Evolutionary conservation across 306 rosid species (phyloP).

Genomic region (Sphenostylis stenocarpa): DNA sequence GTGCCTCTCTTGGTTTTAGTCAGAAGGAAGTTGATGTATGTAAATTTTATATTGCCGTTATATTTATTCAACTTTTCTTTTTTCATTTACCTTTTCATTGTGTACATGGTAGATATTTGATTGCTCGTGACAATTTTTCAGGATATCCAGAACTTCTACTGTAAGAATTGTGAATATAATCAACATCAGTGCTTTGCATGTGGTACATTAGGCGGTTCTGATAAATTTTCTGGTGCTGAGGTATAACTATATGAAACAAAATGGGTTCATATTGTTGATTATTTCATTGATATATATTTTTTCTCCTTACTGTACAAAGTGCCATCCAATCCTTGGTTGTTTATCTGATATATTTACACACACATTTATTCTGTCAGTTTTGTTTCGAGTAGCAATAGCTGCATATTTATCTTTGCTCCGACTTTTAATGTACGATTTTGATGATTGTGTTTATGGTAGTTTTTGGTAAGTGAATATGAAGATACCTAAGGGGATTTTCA

Average conservation of each 20-base stretch:
- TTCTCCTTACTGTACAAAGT: background rate
- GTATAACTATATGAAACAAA: slow-evolving; percentile 44
- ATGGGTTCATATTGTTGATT: slow-evolving; percentile 17
- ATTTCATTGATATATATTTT: slow-evolving; percentile 1
- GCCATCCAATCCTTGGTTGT: background rate
- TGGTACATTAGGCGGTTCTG: slow-evolving; percentile 81
- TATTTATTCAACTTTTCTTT: background rate
- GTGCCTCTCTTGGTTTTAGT: slow-evolving; percentile 74
- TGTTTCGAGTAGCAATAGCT: background rate
- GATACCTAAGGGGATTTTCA: background rate
- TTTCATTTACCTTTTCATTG: slow-evolving; percentile 22
- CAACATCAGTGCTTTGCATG: slow-evolving; percentile 92
- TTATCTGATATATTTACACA: slow-evolving; percentile 8
- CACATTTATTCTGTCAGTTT: no score
- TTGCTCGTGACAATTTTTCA: slow-evolving; percentile 42
- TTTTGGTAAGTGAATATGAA: background rate
- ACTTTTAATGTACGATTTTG: background rate
- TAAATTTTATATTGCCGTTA: slow-evolving; percentile 17
- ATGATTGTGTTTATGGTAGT: background rate
- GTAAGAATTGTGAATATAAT: slow-evolving; percentile 72
- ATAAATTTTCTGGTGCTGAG: slow-evolving; percentile 73
- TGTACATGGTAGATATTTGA: slow-evolving; percentile 17
- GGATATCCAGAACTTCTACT: slow-evolving; percentile 66
- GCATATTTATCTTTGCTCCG: background rate
- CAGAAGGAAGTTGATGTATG: slow-evolving; percentile 76